phyloP scores from a whole-genome alignment of 768 basidiomycete species.

The Lentinula boryana region DNA sequence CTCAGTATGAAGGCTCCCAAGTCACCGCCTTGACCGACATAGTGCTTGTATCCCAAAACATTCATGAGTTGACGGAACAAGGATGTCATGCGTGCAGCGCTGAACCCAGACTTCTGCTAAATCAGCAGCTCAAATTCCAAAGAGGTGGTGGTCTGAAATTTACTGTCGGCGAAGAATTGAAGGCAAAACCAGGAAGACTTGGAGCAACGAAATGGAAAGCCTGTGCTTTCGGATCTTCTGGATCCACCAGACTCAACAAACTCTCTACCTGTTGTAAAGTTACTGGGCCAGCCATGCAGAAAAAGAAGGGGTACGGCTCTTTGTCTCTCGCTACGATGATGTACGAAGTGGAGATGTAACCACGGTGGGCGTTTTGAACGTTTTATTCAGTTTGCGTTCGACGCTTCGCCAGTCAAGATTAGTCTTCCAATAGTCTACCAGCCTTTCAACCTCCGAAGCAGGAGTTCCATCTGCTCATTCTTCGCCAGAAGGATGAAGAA shows the following conservation, averaged over 20 bases:
- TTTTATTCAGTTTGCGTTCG: constrained; percentile 38
- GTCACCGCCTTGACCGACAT: constrained; percentile 26
- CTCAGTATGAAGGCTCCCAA: constrained; percentile 24
- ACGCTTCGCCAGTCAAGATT: constrained; percentile 43
- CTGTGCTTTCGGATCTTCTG: constrained; percentile 19
- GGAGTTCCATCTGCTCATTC: too few relatives aligned
- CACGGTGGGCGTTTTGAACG: constrained; percentile 40
- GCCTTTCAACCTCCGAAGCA: too few relatives aligned
- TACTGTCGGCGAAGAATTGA: constrained; percentile 24
- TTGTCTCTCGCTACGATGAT: constrained; percentile 31
- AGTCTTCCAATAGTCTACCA: constrained; percentile 29
- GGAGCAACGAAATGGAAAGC: constrained; percentile 28
- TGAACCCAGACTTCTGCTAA: constrained; percentile 18
- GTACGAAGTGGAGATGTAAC: constrained; percentile 52
- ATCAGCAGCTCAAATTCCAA: too few relatives aligned
- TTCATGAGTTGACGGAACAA: constrained; percentile 27
- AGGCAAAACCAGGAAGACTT: constrained; percentile 24
- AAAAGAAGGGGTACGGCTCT: constrained; percentile 48
- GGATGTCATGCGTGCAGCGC: constrained; percentile 15
- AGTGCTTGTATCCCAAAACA: constrained; percentile 22
- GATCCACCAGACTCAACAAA: constrained; percentile 21
- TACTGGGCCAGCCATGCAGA: constrained; percentile 46
- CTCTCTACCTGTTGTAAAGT: constrained; percentile 24
- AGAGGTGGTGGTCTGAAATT: not conserved
- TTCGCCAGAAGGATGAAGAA: too few relatives aligned